Conservation (phyloP, 2,329 filamentous ascomycete genomes). For the Penicillium palitans region DNA sequence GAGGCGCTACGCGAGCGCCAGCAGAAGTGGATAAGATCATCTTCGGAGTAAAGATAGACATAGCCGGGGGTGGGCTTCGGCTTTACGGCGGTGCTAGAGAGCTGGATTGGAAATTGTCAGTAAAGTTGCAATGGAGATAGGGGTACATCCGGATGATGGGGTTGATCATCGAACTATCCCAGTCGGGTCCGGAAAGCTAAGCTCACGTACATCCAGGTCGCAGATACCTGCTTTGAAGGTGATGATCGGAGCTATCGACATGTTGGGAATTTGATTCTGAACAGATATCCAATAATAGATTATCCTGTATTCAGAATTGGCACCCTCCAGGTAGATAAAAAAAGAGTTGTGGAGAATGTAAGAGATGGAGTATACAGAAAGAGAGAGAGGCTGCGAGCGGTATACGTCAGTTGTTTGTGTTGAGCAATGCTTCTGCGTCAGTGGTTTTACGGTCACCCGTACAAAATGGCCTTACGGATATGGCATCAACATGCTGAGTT, state of each 20-base stretch:
- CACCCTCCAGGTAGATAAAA: slow-evolving; percentile 16
- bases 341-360: slow-evolving; percentile 5
- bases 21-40: slow-evolving; percentile 96
- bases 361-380: slow-evolving; percentile 18
- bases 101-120: slow-evolving; percentile 35
- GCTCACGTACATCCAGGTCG: slow-evolving; percentile 70
- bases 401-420: slow-evolving; percentile 35
- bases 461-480: slow-evolving; percentile 7
- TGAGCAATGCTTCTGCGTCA: slow-evolving; percentile 20
- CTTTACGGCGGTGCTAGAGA: slow-evolving; percentile 66
- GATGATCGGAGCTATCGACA: slow-evolving; percentile 84
- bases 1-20: slow-evolving; percentile 80
- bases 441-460: slow-evolving; percentile 18
- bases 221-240: slow-evolving; percentile 96
- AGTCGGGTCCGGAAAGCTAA: not conserved
- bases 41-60: slow-evolving; percentile 88
- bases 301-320: slow-evolving; percentile 1
- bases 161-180: slow-evolving; percentile 3
- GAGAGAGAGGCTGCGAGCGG: slow-evolving; percentile 23
- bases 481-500: slow-evolving; percentile 10
- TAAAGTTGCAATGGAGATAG: not conserved
- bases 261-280: slow-evolving; percentile 43
- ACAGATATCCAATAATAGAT: not conserved
- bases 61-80: slow-evolving; percentile 75
- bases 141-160: not conserved